These are phyloP conservation scores for Clonostachys rosea DNA, from an alignment of 2,329 filamentous ascomycete genomes.

Conservation along the genomic window DNA sequence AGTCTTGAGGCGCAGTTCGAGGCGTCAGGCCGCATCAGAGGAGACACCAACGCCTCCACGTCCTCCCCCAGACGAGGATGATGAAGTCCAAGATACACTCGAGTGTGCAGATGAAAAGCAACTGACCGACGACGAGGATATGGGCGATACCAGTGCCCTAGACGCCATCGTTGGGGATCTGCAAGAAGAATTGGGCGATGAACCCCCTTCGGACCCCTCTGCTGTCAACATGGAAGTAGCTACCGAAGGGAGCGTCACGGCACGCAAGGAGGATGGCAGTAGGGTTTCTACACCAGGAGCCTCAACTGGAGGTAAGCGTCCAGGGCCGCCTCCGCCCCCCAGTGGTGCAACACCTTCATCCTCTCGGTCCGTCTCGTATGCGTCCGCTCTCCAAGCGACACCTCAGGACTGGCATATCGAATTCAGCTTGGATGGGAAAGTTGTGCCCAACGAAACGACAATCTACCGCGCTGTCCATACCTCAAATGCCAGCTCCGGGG, in stretches of 20 bases:
- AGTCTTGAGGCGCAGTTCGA: slow-evolving; percentile 55
- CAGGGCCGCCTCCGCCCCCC: slow-evolving; percentile 29
- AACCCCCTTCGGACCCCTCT: slow-evolving; percentile 61
- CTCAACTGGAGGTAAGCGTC: slow-evolving; percentile 28
- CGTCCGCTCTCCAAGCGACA: slow-evolving; percentile 72
- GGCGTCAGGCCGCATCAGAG: slow-evolving; percentile 50
- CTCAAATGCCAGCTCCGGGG: slow-evolving; percentile 43
- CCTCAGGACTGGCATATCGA: slow-evolving; percentile 98
- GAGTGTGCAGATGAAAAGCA: slow-evolving; percentile 94
- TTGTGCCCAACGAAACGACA: slow-evolving; percentile 86
- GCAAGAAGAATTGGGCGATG: slow-evolving; percentile 72
- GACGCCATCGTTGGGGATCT: slow-evolving; percentile 89
- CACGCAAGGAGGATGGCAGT: slow-evolving; percentile 87
- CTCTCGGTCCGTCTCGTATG: slow-evolving; percentile 72
- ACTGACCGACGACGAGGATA: slow-evolving; percentile 65
- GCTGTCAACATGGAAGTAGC: slow-evolving; percentile 91
- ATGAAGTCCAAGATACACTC: slow-evolving; percentile 64
- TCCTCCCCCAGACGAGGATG: slow-evolving; percentile 51
- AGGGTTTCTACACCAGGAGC: slow-evolving; percentile 79
- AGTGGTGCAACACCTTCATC: slow-evolving; percentile 46
- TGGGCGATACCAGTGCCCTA: slow-evolving; percentile 63
- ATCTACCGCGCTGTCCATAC: slow-evolving; percentile 92
- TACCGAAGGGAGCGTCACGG: slow-evolving; percentile 81
- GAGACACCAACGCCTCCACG: slow-evolving; percentile 46
- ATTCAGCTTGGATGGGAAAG: slow-evolving; percentile 81